phyloP scores from a whole-genome alignment of 352 stramenopile genomes.

The Phytophthora citrophthora region DNA sequence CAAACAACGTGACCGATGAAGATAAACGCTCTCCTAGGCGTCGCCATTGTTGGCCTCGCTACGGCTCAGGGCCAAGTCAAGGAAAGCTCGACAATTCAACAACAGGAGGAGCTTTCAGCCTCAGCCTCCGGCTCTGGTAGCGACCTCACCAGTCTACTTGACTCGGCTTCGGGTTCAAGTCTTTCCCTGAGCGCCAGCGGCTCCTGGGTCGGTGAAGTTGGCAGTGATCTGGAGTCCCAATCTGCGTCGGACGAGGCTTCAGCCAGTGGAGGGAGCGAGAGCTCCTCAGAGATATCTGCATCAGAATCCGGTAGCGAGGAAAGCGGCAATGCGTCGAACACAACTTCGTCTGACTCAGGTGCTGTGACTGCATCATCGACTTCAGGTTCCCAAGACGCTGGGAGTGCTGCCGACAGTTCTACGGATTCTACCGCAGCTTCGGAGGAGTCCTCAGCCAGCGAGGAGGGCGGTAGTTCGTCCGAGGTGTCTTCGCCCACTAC shows the following conservation, averaged over 20 bases:
- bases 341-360: too few species aligned
- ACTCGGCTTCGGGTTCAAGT: background rate
- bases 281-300: too few species aligned
- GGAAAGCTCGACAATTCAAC: background rate
- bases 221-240: background rate
- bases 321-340: too few species aligned
- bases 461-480: background rate
- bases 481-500: background rate
- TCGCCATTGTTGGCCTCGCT: conserved; percentile 1
- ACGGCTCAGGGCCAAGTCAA: background rate
- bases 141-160: background rate
- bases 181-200: background rate
- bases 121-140: background rate
- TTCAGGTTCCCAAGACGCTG: too few species aligned
- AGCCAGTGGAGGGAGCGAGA: too few species aligned
- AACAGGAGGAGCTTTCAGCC: background rate
- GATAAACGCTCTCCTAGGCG: background rate
- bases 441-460: too few species aligned
- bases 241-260: background rate
- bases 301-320: too few species aligned
- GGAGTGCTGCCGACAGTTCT: too few species aligned
- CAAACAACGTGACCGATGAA: conserved; percentile 2
- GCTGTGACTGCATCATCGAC: too few species aligned
- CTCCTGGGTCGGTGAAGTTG: background rate
- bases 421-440: background rate